Evolutionary conservation across 352 stramenopile genomes (phyloP).

Genomic region (Phytophthora rubi): DNA sequence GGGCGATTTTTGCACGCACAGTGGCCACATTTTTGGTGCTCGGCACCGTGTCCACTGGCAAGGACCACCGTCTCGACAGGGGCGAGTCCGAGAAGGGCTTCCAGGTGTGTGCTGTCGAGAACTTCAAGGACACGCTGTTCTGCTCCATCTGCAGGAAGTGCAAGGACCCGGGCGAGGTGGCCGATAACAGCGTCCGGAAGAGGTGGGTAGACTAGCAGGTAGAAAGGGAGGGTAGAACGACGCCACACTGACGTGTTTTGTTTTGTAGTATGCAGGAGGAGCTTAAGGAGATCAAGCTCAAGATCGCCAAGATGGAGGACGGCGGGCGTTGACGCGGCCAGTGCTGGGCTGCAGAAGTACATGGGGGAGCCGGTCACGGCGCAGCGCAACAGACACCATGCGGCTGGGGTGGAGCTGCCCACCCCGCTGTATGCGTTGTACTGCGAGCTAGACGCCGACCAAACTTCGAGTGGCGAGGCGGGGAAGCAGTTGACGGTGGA

Average conservation of each 20-base stretch:
- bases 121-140: too few relatives aligned
- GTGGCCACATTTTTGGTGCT: too few relatives aligned
- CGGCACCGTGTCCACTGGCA: too few relatives aligned
- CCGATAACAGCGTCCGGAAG: slow-evolving; percentile 43
- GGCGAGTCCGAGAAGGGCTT: too few relatives aligned
- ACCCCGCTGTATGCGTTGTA: slow-evolving; percentile 74
- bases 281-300: slow-evolving; percentile 64
- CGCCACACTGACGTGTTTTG: not conserved
- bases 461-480: slow-evolving; percentile 55
- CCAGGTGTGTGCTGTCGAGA: too few relatives aligned
- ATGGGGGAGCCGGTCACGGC: slow-evolving; percentile 59
- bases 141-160: too few relatives aligned
- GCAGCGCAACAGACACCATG: slow-evolving; percentile 46
- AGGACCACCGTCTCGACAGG: too few relatives aligned
- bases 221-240: too few relatives aligned
- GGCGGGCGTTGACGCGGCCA: slow-evolving; percentile 61
- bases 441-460: slow-evolving; percentile 77
- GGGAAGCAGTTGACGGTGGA: slow-evolving; percentile 54
- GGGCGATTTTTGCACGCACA: too few relatives aligned
- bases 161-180: too few relatives aligned
- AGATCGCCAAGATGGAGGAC: slow-evolving; percentile 66
- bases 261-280: slow-evolving; percentile 53
- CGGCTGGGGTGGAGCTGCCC: slow-evolving; percentile 52
- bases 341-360: slow-evolving; percentile 61
- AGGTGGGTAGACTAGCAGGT: slow-evolving; percentile 24